A percentile compares a stretch with the other conserved stretches of the same genome.
Evolutionary conservation across 208 protist species (phyloP).

Genomic region (Acanthamoeba lenticulata): DNA sequence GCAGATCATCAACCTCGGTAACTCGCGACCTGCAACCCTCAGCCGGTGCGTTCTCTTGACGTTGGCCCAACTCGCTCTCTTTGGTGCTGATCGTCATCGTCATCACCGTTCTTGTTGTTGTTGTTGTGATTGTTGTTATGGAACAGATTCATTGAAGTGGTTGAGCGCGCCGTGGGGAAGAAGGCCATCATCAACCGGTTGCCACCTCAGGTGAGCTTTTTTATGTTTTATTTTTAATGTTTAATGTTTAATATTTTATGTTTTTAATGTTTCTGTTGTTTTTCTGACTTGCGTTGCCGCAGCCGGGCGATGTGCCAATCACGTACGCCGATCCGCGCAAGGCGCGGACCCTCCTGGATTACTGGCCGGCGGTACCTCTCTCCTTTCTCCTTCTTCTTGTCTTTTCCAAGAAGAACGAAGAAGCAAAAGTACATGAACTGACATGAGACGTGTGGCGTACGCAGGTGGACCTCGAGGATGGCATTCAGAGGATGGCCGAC

Average conservation of each 20-base stretch:
- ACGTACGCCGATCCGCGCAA: conserved; percentile 61
- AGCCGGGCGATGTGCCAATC: conserved; percentile 65
- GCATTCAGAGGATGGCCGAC: not conserved
- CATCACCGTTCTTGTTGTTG: not conserved
- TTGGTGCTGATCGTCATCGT: not conserved
- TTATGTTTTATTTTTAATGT: not conserved
- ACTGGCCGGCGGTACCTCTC: not conserved
- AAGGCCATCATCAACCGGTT: conserved; percentile 1
- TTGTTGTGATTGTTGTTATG: not conserved
- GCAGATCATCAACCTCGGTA: conserved; percentile 68
- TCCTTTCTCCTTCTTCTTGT: not conserved
- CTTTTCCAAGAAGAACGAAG: too few relatives aligned
- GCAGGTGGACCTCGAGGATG: conserved; percentile 28
- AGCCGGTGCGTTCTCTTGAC: not conserved
- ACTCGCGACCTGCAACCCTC: conserved; percentile 31
- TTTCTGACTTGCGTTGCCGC: not conserved
- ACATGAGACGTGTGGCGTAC: not conserved
- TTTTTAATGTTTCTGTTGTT: not conserved
- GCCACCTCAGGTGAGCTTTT: conserved; percentile 4
- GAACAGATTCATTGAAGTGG: conserved; percentile 57
- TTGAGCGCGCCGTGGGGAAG: conserved; percentile 24
- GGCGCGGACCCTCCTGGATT: conserved; percentile 17
- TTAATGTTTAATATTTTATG: too few relatives aligned
- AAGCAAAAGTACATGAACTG: too few relatives aligned
- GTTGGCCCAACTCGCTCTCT: not conserved